phyloP scores from a whole-genome alignment of 148 eudicot genomes.

The Chenopodium album region DNA sequence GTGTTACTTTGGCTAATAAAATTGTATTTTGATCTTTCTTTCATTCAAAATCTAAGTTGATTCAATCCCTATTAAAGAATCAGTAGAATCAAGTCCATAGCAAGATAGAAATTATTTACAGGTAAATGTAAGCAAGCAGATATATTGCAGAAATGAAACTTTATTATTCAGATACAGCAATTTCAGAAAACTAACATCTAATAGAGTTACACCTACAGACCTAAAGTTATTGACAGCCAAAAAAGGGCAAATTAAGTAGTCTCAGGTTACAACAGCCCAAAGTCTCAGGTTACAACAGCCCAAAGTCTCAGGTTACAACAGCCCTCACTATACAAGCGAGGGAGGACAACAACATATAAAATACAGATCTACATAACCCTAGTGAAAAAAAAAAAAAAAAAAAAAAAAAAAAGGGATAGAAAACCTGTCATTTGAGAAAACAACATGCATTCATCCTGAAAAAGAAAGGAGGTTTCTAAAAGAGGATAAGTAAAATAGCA shows the following conservation, averaged over 20 bases:
- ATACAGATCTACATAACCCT: not conserved
- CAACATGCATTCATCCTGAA: not conserved
- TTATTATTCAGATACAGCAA: not conserved
- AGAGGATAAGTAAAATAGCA: not conserved
- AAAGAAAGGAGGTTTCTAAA: not conserved
- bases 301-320: not conserved
- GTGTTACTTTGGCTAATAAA: not conserved
- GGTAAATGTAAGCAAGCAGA: not conserved
- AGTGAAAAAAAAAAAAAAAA: not conserved
- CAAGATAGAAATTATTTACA: not conserved
- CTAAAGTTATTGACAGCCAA: not conserved
- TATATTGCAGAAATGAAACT: not conserved
- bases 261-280: not conserved
- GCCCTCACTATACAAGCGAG: slow-evolving; percentile 7
- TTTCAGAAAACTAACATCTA: not conserved
- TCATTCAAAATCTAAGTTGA: not conserved
- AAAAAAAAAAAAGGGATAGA: not conserved
- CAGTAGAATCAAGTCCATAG: not conserved
- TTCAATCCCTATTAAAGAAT: not conserved
- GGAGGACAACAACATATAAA: not conserved
- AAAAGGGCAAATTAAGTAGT: not conserved
- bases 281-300: not conserved
- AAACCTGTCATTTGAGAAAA: not conserved
- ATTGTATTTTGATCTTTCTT: not conserved
- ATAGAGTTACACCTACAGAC: slow-evolving; percentile 3